Conservation (phyloP, 129 eudicot species). For the sunflower (Helianthus annuus) region HanXRQr2.0-SUNRISE NC_035435.2:41488656-41489155, state of each 20-base stretch:
- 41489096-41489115: constrained; percentile 33
- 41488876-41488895: constrained; percentile 29
- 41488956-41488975: not conserved
- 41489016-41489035: no score
- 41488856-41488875: constrained; percentile 20
- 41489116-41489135: constrained; percentile 45
- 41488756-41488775: constrained; percentile 1
- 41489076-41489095: constrained; percentile 28
- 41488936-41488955: not conserved
- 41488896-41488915: not conserved
- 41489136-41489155: constrained; percentile 50
- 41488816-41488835: constrained; percentile 26
- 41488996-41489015: no score
- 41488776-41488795: not conserved
- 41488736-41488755: constrained; percentile 25
- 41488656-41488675: constrained; percentile 5
- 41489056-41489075: not conserved
- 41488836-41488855: constrained; percentile 16
- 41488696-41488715: constrained; percentile 6
- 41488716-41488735: not conserved
- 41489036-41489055: not conserved
- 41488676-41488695: constrained; percentile 17
- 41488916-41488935: not conserved
- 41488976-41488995: no score
- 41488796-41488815: not conserved